Base-by-base conservation (phyloP, 192 early-diverging fungal genomes). In the Phycomyces nitens region DNA sequence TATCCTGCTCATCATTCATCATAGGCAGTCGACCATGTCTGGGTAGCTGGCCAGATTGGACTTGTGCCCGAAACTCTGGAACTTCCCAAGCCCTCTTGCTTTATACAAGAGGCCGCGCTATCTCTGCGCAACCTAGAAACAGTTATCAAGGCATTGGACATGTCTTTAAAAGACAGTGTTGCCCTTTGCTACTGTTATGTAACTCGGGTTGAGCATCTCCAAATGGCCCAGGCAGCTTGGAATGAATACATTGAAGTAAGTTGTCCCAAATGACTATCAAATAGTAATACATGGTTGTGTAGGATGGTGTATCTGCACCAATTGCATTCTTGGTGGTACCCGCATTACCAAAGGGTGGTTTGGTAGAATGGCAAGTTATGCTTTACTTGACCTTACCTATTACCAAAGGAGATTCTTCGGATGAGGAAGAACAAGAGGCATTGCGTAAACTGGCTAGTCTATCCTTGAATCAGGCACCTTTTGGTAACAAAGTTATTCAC, bases 11-110 rank as follows among this genome's bases (percentile, higher is more conserved):
- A 34, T 54, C 2, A 10, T 24, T 6, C 49, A n/a, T 16, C 14
- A 57, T 21, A 10, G 12, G 42, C 54, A 87, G 87, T 64, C 77
- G 80, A 83, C 42, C 85, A 87, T 66, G 69, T 75, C n/a, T 89
- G 77, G 68, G 76, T 91, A 53, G 89, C 92, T 18, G 92, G 92
- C 4, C 88, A 90, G 71, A 93, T 93, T 57, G 89, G 88, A 9
- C 77, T 93, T 41, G 72, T 88, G 38, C 91, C 91, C 26, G 60
- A 73, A 21, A 78, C 78, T 4, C 79, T 92, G 69, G 60, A 75
- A 43, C 62, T 93, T 22, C 86, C 88, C 1, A 14, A 40, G 23
- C 65, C 71, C 1, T 16, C 29, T 0, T 81, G 77, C 1, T 59
- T 88, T 23, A 58, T 74, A 15, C 68, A 73, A 14, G 84, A 90